Evolutionary conservation across 345 rosid species (phyloP), one percentile per base, ranked within the genome.

Genomic region (Moricandia moricandioides): DNA sequence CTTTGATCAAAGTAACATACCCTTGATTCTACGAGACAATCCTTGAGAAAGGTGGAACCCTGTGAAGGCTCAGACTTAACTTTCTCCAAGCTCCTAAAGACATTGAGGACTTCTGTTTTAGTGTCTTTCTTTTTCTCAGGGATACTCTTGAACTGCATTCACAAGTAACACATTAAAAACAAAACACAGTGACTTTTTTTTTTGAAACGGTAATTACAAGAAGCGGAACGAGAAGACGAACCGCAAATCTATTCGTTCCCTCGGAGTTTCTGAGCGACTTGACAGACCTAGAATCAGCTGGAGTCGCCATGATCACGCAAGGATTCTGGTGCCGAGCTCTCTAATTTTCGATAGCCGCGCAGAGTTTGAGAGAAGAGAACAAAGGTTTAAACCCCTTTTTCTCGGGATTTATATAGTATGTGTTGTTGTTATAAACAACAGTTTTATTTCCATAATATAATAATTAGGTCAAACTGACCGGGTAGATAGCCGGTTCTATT

Each of bases 21-120:
- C 88, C 92, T 90, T 82, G 86, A 89, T 78, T 93, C 97, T 0
- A 85, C 26, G 21, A 93, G 97, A 72, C 87, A 81, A 34, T 90
- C 98, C 56, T 81, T 80, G 70, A 90, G 77, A 77, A 86, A 91
- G 0, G 91, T 78, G 51, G 93, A 88, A 12, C 98, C 97, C n/a
- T 84, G 69, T 4, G 92, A 85, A 13, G 98, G 97, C 81, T 85
- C 88, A 3, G 78, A 12, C 78, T 89, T 90, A 7, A 84, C 72
- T 71, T 77, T 81, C 40, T 88, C 85, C 6, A 90, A 82, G 83
- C 88, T 86, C 72, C 83, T 77, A 72, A 83, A 90, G 57, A 87
- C 93, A 79, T 84, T 80, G 78, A 87, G 7, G 7, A 45, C 51
- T 45, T 45, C 17, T 45, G 51, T 35, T 35, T 90, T 89, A 69